phyloP scores from a whole-genome alignment of 2,329 filamentous ascomycete genomes.

The Fusarium heterosporum region DNA sequence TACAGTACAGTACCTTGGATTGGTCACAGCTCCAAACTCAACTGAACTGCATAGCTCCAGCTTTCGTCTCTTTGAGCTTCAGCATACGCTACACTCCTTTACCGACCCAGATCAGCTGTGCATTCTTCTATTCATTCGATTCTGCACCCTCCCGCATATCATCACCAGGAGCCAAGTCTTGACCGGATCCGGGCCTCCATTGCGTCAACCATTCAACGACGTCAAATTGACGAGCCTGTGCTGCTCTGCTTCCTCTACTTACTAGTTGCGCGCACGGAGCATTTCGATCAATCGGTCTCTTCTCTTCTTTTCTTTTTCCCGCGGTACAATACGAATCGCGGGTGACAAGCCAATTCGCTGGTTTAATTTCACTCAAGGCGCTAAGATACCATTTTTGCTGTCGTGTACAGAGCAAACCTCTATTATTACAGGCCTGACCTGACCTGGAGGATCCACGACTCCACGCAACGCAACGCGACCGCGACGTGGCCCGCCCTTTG shows the following conservation, averaged over 20 bases:
- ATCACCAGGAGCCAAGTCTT: constrained; percentile 11
- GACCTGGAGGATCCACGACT: constrained; percentile 24
- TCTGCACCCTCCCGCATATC: constrained; percentile 9
- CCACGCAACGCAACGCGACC: constrained; percentile 35
- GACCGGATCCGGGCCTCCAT: constrained; percentile 24
- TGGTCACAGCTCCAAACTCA: constrained; percentile 18
- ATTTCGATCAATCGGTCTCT: constrained; percentile 18
- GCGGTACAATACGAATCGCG: constrained; percentile 18
- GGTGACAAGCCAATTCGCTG: constrained; percentile 13
- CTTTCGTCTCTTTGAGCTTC: neutral
- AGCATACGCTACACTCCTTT: neutral
- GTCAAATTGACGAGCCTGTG: constrained; percentile 13
- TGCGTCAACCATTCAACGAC: constrained; percentile 19
- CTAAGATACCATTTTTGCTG: constrained; percentile 21
- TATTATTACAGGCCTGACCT: constrained; percentile 29
- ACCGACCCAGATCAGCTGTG: constrained; percentile 11
- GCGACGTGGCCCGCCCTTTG: constrained; percentile 41
- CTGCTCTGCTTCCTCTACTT: neutral
- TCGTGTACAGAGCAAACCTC: constrained; percentile 23
- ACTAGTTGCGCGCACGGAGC: constrained; percentile 19
- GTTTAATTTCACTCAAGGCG: constrained; percentile 25
- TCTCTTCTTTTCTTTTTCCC: neutral
- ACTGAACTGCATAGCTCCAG: constrained; percentile 3
- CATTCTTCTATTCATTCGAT: constrained; percentile 15
- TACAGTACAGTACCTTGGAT: neutral